Percentiles rank a stretch among this genome's conserved stretches.
Conservation (phyloP, 2,329 filamentous ascomycete genomes). For the Fusarium cyanostomum region DNA sequence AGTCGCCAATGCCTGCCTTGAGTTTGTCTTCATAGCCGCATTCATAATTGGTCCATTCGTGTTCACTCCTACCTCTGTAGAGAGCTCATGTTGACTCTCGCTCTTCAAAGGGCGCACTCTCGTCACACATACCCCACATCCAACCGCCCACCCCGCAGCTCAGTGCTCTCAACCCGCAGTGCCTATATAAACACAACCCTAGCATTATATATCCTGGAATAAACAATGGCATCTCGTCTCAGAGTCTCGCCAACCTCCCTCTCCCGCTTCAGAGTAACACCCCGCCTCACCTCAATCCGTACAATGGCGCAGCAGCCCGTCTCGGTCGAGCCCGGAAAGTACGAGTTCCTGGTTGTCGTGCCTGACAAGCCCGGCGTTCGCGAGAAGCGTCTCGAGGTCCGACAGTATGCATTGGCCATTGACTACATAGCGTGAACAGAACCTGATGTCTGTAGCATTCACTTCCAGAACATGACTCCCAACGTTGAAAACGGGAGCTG, state of each 20-base stretch:
- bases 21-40: too few species aligned
- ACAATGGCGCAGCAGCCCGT: slow-evolving; percentile 43
- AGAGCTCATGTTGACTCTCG: not conserved
- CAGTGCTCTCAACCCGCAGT: not conserved
- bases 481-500: slow-evolving; percentile 63
- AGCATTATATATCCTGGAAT: not conserved
- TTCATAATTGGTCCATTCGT: not conserved
- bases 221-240: slow-evolving; percentile 30
- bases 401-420: slow-evolving; percentile 55
- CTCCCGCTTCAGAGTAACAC: slow-evolving; percentile 2
- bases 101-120: slow-evolving; percentile 18
- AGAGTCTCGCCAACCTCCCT: slow-evolving; percentile 5
- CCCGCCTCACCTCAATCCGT: slow-evolving; percentile 22
- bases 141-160: slow-evolving; percentile 21
- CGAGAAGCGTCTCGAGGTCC: slow-evolving; percentile 69
- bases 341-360: slow-evolving; percentile 74
- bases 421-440: slow-evolving; percentile 3
- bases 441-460: slow-evolving; percentile 46
- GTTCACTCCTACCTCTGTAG: not conserved
- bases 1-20: not conserved
- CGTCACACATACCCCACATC: slow-evolving; percentile 18
- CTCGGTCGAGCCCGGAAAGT: slow-evolving; percentile 49
- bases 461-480: slow-evolving; percentile 66
- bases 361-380: slow-evolving; percentile 71
- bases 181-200: slow-evolving; percentile 12